Conservation (phyloP, 2,329 filamentous ascomycete species). For the Aspergillus pseudoterreus region DNA sequence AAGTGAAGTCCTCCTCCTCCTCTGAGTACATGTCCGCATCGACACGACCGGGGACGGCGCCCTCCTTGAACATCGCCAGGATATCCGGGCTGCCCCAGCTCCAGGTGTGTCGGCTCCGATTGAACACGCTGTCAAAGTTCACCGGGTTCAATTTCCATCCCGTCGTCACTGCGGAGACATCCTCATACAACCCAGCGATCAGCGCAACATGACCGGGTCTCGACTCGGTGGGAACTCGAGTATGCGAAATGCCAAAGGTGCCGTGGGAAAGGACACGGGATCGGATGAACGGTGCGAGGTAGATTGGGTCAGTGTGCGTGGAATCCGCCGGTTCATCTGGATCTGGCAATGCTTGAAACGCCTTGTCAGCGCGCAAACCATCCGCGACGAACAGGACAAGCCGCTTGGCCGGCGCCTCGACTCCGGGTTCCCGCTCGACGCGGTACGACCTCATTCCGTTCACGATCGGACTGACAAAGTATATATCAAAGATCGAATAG, state of each 20-base stretch:
- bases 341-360: conserved; percentile 88
- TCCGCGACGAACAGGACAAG: conserved; percentile 96
- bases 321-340: conserved; percentile 43
- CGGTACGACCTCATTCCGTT: conserved; percentile 85
- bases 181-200: conserved; percentile 94
- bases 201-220: conserved; percentile 93
- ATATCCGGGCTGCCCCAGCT: conserved; percentile 99
- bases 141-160: conserved; percentile 99
- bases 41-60: conserved; percentile 81
- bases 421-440: conserved; percentile 57
- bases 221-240: conserved; percentile 93
- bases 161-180: conserved; percentile 94
- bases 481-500: conserved; percentile 95
- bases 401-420: conserved; percentile 77
- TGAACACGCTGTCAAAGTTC: conserved; percentile 98
- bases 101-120: conserved; percentile 94
- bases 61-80: conserved; percentile 91
- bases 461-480: conserved; percentile 96
- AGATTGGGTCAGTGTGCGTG: conserved; percentile 54
- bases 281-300: conserved; percentile 85
- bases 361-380: conserved; percentile 93
- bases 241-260: conserved; percentile 96
- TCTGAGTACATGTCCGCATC: conserved; percentile 81
- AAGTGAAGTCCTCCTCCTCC: conserved; percentile 86
- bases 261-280: conserved; percentile 83